Conservation (phyloP, 2,329 filamentous ascomycete genomes). For the Lecanicillium sp. region DNA sequence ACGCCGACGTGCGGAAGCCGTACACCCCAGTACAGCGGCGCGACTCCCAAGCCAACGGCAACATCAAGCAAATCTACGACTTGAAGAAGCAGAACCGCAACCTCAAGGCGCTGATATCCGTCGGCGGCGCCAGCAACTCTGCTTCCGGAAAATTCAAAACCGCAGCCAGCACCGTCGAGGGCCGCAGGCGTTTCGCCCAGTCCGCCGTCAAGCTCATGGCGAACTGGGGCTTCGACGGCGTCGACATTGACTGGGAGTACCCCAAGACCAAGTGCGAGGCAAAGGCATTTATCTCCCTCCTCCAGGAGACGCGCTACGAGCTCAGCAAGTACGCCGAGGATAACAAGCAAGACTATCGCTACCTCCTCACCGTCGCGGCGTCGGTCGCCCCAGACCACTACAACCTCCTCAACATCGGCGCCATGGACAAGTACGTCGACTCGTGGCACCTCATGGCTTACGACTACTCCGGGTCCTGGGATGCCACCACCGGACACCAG, state of each 20-base stretch:
- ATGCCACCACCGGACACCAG: constrained; percentile 56
- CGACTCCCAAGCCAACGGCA: constrained; percentile 66
- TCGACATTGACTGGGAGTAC: constrained; percentile 55
- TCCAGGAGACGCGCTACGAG: constrained; percentile 36
- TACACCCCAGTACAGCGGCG: background rate
- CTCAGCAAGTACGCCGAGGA: constrained; percentile 37
- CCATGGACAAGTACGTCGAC: constrained; percentile 53
- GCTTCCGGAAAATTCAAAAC: constrained; percentile 40
- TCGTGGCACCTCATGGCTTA: constrained; percentile 62
- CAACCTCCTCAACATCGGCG: constrained; percentile 41
- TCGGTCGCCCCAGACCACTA: constrained; percentile 45
- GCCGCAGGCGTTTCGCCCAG: constrained; percentile 60
- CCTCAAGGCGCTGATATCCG: constrained; percentile 72
- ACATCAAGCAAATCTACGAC: constrained; percentile 68
- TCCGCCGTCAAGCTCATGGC: constrained; percentile 63
- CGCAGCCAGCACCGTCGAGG: constrained; percentile 40
- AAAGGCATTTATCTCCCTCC: constrained; percentile 35
- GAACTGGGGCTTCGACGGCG: constrained; percentile 56
- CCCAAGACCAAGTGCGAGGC: constrained; percentile 35
- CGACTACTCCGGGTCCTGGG: constrained; percentile 66
- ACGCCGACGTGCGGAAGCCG: constrained; percentile 51
- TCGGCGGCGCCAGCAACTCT: constrained; percentile 59
- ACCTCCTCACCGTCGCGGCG: constrained; percentile 45
- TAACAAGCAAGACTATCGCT: constrained; percentile 38
- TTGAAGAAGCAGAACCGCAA: constrained; percentile 72